These are phyloP conservation scores for Aspergillus intermedius DNA, from an alignment of 2,329 filamentous ascomycete genomes.

Conservation along the genomic window DNA sequence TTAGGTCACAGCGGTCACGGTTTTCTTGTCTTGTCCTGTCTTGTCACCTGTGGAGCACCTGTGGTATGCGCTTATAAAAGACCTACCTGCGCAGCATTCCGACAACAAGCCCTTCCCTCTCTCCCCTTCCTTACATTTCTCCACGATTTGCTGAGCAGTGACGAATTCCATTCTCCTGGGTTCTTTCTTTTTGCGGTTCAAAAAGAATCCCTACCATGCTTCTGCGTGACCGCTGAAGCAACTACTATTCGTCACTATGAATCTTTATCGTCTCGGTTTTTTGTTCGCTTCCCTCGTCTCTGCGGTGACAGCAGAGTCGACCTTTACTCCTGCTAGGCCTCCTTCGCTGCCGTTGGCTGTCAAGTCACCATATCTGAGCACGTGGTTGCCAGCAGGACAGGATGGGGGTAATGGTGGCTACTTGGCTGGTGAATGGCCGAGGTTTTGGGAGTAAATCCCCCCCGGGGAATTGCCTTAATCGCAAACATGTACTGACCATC, in stretches of 20 bases:
- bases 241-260: conserved; percentile 20
- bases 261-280: conserved; percentile 19
- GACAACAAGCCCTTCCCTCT: conserved; percentile 16
- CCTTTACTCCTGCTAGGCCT: conserved; percentile 58
- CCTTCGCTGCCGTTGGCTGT: conserved; percentile 67
- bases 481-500: conserved; percentile 9
- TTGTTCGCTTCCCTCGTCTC: conserved; percentile 19
- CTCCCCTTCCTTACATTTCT: neutral
- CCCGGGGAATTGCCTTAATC: neutral
- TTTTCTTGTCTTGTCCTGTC: no score
- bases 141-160: neutral
- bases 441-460: conserved; percentile 59
- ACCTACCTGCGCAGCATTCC: conserved; percentile 20
- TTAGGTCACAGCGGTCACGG: neutral
- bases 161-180: neutral
- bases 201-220: conserved; percentile 1
- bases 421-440: conserved; percentile 62
- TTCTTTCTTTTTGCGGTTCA: neutral
- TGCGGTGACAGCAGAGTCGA: conserved; percentile 37
- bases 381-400: conserved; percentile 59
- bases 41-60: neutral
- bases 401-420: conserved; percentile 59
- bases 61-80: conserved; percentile 22
- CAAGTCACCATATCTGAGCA: conserved; percentile 66
- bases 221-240: conserved; percentile 10